Percentiles rank a stretch among this genome's conserved stretches.
Conservation (phyloP, 1,284 basidiomycete genomes). For the Naganishia sp. region DNA sequence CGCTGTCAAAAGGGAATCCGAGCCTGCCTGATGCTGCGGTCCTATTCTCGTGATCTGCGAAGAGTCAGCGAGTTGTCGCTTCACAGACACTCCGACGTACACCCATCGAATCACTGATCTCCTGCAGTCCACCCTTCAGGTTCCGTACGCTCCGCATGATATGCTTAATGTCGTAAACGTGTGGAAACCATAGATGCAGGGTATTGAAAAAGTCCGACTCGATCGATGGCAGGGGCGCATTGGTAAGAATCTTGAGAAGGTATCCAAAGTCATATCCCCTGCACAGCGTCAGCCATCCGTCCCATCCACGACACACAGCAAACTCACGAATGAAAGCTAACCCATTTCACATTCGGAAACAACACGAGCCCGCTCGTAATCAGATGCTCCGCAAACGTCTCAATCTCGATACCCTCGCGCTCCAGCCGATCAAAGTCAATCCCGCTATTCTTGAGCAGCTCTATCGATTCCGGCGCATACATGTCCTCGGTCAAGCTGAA, state of each 20-base stretch:
- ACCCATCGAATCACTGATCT: slow-evolving; percentile 93
- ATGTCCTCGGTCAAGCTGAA: slow-evolving; percentile 94
- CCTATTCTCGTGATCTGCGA: slow-evolving; percentile 81
- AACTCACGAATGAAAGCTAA: slow-evolving; percentile 92
- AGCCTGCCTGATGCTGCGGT: slow-evolving; percentile 91
- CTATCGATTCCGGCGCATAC: slow-evolving; percentile 96
- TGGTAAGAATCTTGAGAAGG: slow-evolving; percentile 91
- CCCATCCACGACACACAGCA: not conserved
- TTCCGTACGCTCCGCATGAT: slow-evolving; percentile 87
- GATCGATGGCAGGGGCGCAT: slow-evolving; percentile 78
- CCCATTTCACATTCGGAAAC: slow-evolving; percentile 88
- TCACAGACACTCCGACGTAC: slow-evolving; percentile 41
- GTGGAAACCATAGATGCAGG: slow-evolving; percentile 91
- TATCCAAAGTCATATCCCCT: slow-evolving; percentile 99
- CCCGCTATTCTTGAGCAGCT: slow-evolving; percentile 89
- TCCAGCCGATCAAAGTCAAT: slow-evolving; percentile 94
- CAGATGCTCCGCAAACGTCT: slow-evolving; percentile 95
- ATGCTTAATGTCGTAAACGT: slow-evolving; percentile 96
- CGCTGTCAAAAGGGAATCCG: slow-evolving; percentile 89
- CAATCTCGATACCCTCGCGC: slow-evolving; percentile 86
- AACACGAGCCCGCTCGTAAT: slow-evolving; percentile 94
- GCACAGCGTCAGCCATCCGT: slow-evolving; percentile 29
- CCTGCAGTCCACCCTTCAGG: slow-evolving; percentile 90
- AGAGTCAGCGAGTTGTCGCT: not conserved
- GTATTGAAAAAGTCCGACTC: slow-evolving; percentile 91